These are phyloP conservation scores for Theileria sp. DNA, from an alignment of 169 alveolate species.

Conservation along the genomic window DNA sequence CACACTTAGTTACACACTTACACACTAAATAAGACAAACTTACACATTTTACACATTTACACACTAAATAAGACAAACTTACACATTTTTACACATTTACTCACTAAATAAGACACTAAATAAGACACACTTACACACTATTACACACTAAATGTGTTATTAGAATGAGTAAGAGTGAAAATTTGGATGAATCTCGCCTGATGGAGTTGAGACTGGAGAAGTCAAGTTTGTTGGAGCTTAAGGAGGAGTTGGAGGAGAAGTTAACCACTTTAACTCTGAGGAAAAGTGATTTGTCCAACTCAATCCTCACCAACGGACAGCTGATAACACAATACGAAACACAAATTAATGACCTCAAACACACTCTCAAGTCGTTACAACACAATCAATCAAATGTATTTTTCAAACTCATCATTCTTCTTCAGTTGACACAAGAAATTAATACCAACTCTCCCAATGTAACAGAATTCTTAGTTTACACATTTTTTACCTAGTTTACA, in stretches of 20 bases:
- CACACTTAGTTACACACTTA: too few relatives aligned
- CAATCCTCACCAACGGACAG: conserved; percentile 34
- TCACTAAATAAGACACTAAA: too few relatives aligned
- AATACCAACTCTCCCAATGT: too few relatives aligned
- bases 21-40: too few relatives aligned
- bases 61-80: too few relatives aligned
- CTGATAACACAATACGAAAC: conserved; percentile 35
- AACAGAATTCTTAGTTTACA: too few relatives aligned
- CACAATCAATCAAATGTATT: not conserved
- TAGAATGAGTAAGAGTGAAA: not conserved
- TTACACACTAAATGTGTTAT: too few relatives aligned
- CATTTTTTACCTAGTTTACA: too few relatives aligned
- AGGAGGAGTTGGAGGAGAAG: conserved; percentile 26
- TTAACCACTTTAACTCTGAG: conserved; percentile 8
- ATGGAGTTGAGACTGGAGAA: conserved; percentile 14
- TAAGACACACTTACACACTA: too few relatives aligned
- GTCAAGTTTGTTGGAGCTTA: too few relatives aligned
- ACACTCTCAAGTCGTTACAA: not conserved
- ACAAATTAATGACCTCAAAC: conserved; percentile 25
- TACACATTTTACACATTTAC: not conserved
- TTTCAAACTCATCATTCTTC: not conserved
- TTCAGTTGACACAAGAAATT: not conserved
- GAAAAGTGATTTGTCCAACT: conserved; percentile 30
- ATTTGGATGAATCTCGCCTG: not conserved
- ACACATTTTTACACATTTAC: not conserved